Percentiles rank a stretch among this genome's conserved stretches.
Conservation (phyloP, 2,329 filamentous ascomycete species). For the Fusarium papillatum region DNA sequence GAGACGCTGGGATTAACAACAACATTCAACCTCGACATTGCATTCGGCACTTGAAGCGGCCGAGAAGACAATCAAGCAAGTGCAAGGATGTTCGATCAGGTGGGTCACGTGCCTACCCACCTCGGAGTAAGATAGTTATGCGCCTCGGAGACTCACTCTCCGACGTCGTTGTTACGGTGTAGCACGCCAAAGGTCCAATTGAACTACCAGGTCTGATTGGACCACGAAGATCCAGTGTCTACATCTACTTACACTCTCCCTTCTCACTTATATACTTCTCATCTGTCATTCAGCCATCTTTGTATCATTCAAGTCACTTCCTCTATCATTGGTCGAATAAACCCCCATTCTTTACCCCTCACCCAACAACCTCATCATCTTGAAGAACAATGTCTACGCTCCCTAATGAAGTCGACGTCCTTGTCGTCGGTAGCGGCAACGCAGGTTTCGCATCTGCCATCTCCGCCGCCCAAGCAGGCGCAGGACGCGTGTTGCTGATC, state of each 20-base stretch:
- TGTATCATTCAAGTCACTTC: not conserved
- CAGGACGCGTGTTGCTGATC: slow-evolving; percentile 63
- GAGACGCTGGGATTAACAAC: not conserved
- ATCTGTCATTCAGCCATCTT: not conserved
- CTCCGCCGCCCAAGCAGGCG: slow-evolving; percentile 64
- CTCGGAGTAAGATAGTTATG: not conserved
- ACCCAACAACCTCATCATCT: not conserved
- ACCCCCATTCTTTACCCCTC: not conserved
- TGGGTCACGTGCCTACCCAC: not conserved
- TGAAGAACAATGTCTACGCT: not conserved
- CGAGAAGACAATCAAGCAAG: not conserved
- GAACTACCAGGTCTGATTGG: not conserved
- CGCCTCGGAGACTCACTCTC: not conserved
- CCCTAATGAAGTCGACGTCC: slow-evolving; percentile 48
- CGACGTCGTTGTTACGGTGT: not conserved
- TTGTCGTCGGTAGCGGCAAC: slow-evolving; percentile 75
- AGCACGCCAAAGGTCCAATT: not conserved
- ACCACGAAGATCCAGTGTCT: not conserved
- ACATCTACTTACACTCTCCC: not conserved
- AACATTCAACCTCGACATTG: not conserved
- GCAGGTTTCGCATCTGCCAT: slow-evolving; percentile 73
- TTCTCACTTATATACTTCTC: not conserved
- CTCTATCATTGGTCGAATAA: too few relatives aligned
- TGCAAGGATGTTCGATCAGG: not conserved
- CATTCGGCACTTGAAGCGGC: not conserved